These are phyloP conservation scores for Trichoderma atroviride DNA, from an alignment of 2,329 filamentous ascomycete genomes.

Conservation along the genomic window DNA sequence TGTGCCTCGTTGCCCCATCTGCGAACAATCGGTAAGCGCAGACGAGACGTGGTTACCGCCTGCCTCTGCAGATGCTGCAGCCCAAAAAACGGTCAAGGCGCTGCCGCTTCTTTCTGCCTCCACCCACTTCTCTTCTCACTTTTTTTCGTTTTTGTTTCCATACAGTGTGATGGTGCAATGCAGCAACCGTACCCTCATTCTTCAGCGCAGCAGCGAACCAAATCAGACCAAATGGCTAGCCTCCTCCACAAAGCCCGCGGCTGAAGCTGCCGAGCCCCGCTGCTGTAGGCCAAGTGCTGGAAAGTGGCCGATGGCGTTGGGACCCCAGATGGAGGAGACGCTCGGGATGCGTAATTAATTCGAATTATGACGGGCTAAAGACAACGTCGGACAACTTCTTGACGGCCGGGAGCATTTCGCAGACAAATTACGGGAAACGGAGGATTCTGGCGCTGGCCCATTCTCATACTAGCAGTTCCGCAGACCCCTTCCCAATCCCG, in stretches of 20 bases:
- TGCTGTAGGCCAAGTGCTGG: background rate
- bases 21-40: constrained; percentile 7
- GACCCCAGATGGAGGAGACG: background rate
- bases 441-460: background rate
- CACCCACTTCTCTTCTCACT: background rate
- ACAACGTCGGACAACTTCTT: background rate
- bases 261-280: constrained; percentile 11
- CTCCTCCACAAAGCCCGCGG: background rate
- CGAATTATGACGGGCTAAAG: background rate
- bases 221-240: background rate
- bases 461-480: background rate
- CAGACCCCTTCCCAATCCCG: constrained; percentile 6
- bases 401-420: background rate
- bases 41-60: background rate
- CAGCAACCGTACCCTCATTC: background rate
- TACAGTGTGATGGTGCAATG: background rate
- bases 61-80: background rate
- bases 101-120: background rate
- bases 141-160: background rate
- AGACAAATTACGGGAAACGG: background rate
- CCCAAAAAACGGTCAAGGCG: background rate
- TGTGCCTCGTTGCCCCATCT: constrained; percentile 9
- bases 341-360: background rate
- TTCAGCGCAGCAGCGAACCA: background rate
- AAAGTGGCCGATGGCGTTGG: background rate